A percentile compares a stretch with the other conserved stretches of the same genome.
Conservation (phyloP, 352 stramenopile genomes). For the Hyphochytrium catenoides region DNA sequence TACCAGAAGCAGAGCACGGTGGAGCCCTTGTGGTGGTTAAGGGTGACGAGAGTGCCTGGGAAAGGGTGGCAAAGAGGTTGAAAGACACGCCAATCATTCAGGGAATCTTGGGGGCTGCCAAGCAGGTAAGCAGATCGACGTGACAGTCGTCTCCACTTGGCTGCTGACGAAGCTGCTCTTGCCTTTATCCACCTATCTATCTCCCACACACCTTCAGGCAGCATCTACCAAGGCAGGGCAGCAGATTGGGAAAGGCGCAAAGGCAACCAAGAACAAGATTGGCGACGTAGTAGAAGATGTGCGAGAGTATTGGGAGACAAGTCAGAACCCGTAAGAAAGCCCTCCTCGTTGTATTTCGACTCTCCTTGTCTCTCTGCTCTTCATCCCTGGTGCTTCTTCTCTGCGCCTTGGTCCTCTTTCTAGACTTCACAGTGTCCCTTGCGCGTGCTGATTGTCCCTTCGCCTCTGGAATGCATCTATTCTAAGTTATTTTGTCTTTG, state of each 20-base stretch:
- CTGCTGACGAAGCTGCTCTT: neutral
- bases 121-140: slow-evolving; percentile 13
- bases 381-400: no score
- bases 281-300: slow-evolving; percentile 51
- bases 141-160: neutral
- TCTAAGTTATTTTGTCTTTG: neutral
- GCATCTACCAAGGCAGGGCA: slow-evolving; percentile 41
- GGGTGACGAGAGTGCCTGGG: slow-evolving; percentile 76
- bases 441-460: neutral
- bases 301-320: slow-evolving; percentile 90
- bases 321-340: slow-evolving; percentile 77
- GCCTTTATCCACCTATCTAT: slow-evolving; percentile 2
- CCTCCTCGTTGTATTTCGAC: neutral
- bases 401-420: no score
- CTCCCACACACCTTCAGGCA: no score
- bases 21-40: slow-evolving; percentile 64
- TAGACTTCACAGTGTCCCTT: no score
- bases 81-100: slow-evolving; percentile 83
- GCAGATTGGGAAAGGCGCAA: slow-evolving; percentile 35
- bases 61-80: slow-evolving; percentile 75
- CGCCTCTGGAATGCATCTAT: neutral
- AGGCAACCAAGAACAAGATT: slow-evolving; percentile 46
- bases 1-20: slow-evolving; percentile 31
- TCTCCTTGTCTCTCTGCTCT: neutral
- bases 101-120: slow-evolving; percentile 48